Base-by-base conservation (phyloP, 2,329 filamentous ascomycete genomes). In the Plenodomus lindquistii region DNA sequence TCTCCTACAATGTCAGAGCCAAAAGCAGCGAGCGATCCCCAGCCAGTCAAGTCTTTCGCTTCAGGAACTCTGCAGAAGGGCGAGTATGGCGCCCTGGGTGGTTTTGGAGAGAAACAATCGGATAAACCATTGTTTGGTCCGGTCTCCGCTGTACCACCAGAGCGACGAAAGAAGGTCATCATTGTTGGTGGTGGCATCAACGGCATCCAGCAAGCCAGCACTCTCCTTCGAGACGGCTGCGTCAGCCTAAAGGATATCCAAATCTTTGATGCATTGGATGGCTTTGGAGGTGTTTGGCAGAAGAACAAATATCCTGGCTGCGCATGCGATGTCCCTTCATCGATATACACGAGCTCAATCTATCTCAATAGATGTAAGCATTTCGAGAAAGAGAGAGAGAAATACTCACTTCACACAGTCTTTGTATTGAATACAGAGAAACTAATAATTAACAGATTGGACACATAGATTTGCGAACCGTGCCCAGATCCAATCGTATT, bases 271-370 rank as follows among this genome's bases (percentile, higher is more conserved):
- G 22, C 35, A 11, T 19, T 38, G 20, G 35, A 44, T 27, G 42
- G 19, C 19, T 31, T 29, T 21, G 73, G 72, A 11, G 73, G 73
- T 6, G 75, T 73, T 1, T 68, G 65, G 65, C 54, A 66, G 11
- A 72, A 68, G 41, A 75, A 75, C 22, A 50, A 52, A 40, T 70
- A 72, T 46, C 67, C 68, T 11, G 73, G 72, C 8, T 70, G 73
- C 57, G 60, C 70, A 38, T 73, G 42, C 35, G 42, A 44, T 39
- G 42, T 44, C n/a, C 41, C 41, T n/a, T 16, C 41, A 13, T 36
- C 22, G 9, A 24, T 43, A 13, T 43, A 37, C 17, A 21, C 41
- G 6, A 43, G 29, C 18, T 43, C 41, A 7, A 36, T 36, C 29
- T 11, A 36, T 11, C 36, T 37, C 13, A 43, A 37, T 15, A 43